Base-by-base conservation (phyloP, 306 rosid species). In the Prunus persica region DNA sequence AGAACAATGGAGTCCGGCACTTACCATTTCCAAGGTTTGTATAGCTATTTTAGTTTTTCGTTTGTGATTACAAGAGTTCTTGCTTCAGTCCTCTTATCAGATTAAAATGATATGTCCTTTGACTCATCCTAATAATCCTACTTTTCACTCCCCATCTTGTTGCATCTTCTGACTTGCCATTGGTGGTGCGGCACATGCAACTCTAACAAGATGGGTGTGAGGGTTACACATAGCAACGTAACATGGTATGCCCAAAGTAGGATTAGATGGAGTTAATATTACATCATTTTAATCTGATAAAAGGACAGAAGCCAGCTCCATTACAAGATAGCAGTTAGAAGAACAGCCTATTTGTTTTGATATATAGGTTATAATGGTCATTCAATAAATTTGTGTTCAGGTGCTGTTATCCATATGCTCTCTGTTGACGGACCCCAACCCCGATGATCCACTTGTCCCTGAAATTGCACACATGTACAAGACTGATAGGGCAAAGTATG, bases 391-490 rank as follows among this genome's bases (percentile, higher is more conserved):
- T 55, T 75, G 38, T 70, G 72, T 80, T 79, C 77, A 91, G 98
- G 98, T 89, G 76, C 89, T 93, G 68, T 76, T 91, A 78, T 93
- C 98, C 27, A 93, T 91, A 51, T 91, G 97, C 91, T 93, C 93
- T 10, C 80, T 91, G 80, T 77, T 91, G 91, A 93, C 96, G 4
- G 95, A 91, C 76, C 96, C 96, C 78, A 93, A 89, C 82, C 96
- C 98, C 0, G 96, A 93, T 14, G 98, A 93, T 71, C 98, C 96
- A 1, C 97, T 89, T 52, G 93, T 91, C 69, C 98, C 96, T 7
- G 96, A 93, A 82, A 93, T 93, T 38, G 98, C 97, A 2, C 98
- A 91, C 86, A 93, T 93, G 95, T 93, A 91, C 86, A 93, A 93
- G 93, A 83, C 89, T 0, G 97, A 93, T 87, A 82, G 86, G 81